Evolutionary conservation across 371 early-diverging fungal species (phyloP).

Genomic region (Mortierella sp.): DNA sequence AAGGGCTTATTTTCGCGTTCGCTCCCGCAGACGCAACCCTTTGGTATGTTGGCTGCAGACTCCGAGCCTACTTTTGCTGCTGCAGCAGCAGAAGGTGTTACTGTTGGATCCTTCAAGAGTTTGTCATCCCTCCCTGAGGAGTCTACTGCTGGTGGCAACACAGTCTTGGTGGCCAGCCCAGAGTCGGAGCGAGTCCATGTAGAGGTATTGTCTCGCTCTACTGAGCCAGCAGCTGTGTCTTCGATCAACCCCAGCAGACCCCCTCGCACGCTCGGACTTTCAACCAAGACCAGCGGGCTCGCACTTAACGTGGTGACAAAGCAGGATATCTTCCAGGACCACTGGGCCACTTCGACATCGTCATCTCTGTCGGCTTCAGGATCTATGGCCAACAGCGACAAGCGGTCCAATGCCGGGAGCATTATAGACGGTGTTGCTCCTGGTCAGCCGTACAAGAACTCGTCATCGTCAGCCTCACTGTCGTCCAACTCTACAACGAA

Average conservation of each 20-base stretch:
- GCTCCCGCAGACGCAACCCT: slow-evolving; percentile 18
- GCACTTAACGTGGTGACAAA: slow-evolving; percentile 45
- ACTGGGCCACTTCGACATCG: slow-evolving; percentile 32
- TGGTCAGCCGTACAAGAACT: neutral
- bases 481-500: slow-evolving; percentile 23
- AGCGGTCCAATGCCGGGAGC: slow-evolving; percentile 18
- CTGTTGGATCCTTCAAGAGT: slow-evolving; percentile 15
- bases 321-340: slow-evolving; percentile 49
- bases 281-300: slow-evolving; percentile 26
- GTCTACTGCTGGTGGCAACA: no score
- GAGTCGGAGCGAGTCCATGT: neutral
- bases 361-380: slow-evolving; percentile 26
- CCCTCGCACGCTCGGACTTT: slow-evolving; percentile 31
- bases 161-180: neutral
- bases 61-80: neutral
- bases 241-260: slow-evolving; percentile 10
- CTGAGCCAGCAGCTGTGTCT: neutral
- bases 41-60: slow-evolving; percentile 1
- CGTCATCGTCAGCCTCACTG: slow-evolving; percentile 20
- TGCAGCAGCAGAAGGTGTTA: neutral
- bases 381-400: slow-evolving; percentile 19
- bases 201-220: neutral
- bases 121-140: slow-evolving; percentile 12
- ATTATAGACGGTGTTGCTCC: neutral
- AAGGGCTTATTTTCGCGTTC: slow-evolving; percentile 29